Evolutionary conservation across 2,329 filamentous ascomycete species (phyloP).

Genomic region (Colletotrichum sublineola): DNA sequence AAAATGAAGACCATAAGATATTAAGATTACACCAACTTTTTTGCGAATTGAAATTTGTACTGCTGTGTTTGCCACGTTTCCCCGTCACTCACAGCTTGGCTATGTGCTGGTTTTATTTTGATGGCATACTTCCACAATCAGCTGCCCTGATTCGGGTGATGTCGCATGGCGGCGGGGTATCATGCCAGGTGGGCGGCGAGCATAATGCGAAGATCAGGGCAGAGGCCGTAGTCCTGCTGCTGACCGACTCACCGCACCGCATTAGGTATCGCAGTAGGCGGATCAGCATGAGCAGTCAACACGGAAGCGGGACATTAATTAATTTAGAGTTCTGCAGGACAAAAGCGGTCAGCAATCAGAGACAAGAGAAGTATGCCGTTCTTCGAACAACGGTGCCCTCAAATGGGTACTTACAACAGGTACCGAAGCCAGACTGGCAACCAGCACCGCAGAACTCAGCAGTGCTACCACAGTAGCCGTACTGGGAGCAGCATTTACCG

Average conservation of each 20-base stretch:
- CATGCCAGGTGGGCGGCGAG: background rate
- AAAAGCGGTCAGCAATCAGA: background rate
- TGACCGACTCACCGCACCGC: background rate
- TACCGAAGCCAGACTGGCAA: conserved; percentile 32
- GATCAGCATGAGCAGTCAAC: background rate
- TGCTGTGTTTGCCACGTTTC: background rate
- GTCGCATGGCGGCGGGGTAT: background rate
- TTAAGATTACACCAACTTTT: background rate
- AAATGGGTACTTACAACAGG: conserved; percentile 30
- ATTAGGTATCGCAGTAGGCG: background rate
- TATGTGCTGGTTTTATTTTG: conserved; percentile 3
- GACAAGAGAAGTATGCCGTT: background rate
- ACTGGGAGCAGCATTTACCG: conserved; percentile 44
- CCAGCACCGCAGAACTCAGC: conserved; percentile 42
- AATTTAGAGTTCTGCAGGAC: background rate
- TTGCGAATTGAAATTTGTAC: background rate
- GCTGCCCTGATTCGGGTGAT: background rate
- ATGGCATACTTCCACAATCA: background rate
- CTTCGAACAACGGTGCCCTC: conserved; percentile 1
- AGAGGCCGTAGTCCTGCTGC: background rate
- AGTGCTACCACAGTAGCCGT: conserved; percentile 44
- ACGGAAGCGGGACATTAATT: background rate
- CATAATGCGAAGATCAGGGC: background rate
- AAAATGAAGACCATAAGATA: background rate
- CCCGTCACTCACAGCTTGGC: background rate